A percentile compares a stretch with the other conserved stretches of the same genome.
These are phyloP conservation scores for Trametes polyzona DNA, from an alignment of 1,284 basidiomycete species.

Conservation along the genomic window DNA sequence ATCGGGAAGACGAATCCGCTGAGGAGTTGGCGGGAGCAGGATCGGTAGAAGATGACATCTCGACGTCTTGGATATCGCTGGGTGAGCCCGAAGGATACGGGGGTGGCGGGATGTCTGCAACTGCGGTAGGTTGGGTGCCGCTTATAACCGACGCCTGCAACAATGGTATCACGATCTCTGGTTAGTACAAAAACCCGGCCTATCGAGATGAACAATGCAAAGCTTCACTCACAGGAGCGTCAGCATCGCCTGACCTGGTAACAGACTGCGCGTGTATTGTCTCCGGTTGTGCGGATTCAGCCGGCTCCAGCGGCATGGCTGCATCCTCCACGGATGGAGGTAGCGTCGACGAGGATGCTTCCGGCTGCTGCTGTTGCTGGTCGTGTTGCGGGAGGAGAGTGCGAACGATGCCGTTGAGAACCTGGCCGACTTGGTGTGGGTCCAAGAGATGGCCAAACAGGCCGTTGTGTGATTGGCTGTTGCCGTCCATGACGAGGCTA, in stretches of 20 bases:
- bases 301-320: conserved; percentile 7
- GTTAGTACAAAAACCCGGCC: neutral
- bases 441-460: conserved; percentile 23
- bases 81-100: neutral
- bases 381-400: conserved; percentile 17
- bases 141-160: neutral
- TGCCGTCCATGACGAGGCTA: conserved; percentile 25
- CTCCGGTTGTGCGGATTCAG: neutral
- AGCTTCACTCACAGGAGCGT: conserved; percentile 2
- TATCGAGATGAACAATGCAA: neutral
- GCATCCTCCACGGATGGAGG: conserved; percentile 2
- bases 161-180: neutral
- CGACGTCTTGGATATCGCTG: conserved; percentile 23
- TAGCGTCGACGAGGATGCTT: neutral
- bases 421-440: conserved; percentile 22
- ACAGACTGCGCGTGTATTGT: conserved; percentile 5
- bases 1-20: neutral
- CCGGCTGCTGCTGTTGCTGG: conserved; percentile 2
- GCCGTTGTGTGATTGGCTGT: conserved; percentile 21
- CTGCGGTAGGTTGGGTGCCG: neutral
- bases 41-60: conserved; percentile 3
- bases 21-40: neutral
- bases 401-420: conserved; percentile 22
- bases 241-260: neutral
- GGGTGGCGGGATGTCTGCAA: neutral